A percentile compares a stretch with the other conserved stretches of the same genome.
These are phyloP conservation scores for Penicillium capsulatum DNA, from an alignment of 2,329 filamentous ascomycete genomes.

Conservation along the genomic window DNA sequence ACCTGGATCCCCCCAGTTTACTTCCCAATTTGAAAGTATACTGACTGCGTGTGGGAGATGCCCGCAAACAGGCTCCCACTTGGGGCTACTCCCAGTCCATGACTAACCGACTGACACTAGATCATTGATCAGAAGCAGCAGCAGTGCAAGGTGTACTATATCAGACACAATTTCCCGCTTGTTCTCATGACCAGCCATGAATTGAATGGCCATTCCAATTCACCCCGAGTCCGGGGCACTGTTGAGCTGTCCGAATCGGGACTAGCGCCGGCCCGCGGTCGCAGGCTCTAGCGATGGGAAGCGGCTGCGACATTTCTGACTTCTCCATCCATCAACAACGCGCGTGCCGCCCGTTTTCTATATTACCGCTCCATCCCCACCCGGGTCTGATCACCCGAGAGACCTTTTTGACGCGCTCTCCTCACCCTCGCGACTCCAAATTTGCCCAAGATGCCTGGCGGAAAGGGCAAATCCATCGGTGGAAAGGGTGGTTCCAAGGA, in stretches of 20 bases:
- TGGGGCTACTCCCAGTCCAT: not conserved
- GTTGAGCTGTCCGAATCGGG: conserved; percentile 29
- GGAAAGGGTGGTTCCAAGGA: conserved; percentile 88
- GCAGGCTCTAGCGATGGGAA: conserved; percentile 35
- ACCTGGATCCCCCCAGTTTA: too few species aligned
- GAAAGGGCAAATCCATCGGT: conserved; percentile 89
- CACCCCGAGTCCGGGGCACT: not conserved
- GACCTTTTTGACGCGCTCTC: conserved; percentile 26
- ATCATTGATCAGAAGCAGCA: too few species aligned
- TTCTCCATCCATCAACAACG: conserved; percentile 45
- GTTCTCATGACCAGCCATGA: too few species aligned
- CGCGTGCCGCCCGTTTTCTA: conserved; percentile 29
- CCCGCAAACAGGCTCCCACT: too few species aligned
- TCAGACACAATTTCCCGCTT: too few species aligned
- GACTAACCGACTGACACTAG: not conserved
- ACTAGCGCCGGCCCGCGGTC: conserved; percentile 32
- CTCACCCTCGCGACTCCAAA: conserved; percentile 24
- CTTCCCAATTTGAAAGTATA: too few species aligned
- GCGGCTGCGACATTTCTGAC: conserved; percentile 38
- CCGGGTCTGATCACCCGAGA: conserved; percentile 21
- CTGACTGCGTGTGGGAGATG: too few species aligned
- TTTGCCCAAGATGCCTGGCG: conserved; percentile 63
- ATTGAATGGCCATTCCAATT: not conserved
- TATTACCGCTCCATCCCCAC: conserved; percentile 30
- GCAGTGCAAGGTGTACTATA: too few species aligned